A percentile compares a stretch with the other conserved stretches of the same genome.
Evolutionary conservation across 345 rosid species (phyloP).

Genomic region (Orychophragmus violaceus): DNA sequence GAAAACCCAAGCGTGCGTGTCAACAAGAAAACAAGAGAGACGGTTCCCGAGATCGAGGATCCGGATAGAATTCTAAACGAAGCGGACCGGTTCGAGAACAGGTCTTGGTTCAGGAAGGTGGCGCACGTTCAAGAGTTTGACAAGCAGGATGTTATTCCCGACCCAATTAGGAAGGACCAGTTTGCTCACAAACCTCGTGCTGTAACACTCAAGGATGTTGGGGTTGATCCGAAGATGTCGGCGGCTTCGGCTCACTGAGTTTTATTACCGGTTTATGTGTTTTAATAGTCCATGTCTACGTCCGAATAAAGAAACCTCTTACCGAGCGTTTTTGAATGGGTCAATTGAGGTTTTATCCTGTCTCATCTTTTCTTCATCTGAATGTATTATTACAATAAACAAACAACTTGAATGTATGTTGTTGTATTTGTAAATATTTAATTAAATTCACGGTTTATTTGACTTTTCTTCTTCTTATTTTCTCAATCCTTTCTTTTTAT

Average conservation of each 20-base stretch:
- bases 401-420: no score
- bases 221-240: conserved; percentile 43
- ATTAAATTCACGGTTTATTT: no score
- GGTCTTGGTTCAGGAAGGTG: conserved; percentile 63
- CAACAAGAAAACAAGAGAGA: conserved; percentile 66
- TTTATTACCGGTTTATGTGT: not conserved
- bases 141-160: conserved; percentile 17
- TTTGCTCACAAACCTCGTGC: conserved; percentile 36
- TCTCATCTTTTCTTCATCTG: no score
- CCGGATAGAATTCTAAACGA: conserved; percentile 51
- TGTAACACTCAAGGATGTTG: conserved; percentile 52
- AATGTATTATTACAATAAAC: no score
- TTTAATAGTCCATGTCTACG: not conserved
- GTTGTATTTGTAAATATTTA: no score
- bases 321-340: not conserved
- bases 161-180: conserved; percentile 36
- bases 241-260: conserved; percentile 5
- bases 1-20: conserved; percentile 57
- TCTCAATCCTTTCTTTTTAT: no score
- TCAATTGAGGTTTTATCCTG: not conserved
- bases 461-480: no score
- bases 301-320: not conserved
- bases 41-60: conserved; percentile 59
- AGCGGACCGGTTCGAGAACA: conserved; percentile 36
- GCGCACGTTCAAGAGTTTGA: conserved; percentile 59